phyloP scores from a whole-genome alignment of 2,329 filamentous ascomycete genomes.

The Diaporthe citriasiana region DNA sequence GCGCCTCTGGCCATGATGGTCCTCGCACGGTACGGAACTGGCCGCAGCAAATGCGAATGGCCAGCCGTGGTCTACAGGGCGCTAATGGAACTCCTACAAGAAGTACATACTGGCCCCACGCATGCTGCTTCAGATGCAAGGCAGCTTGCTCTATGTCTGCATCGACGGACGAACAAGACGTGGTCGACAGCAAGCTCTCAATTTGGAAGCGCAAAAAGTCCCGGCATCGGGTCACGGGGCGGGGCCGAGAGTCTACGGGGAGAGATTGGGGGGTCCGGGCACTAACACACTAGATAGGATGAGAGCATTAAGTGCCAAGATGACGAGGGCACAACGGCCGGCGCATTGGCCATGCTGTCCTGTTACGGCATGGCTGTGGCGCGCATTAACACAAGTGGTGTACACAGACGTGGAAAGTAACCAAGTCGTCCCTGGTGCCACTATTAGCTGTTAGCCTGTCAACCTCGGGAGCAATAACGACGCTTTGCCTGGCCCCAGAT shows the following conservation, averaged over 20 bases:
- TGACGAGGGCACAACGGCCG: background rate
- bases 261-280: too few species aligned
- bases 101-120: background rate
- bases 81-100: background rate
- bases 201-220: background rate
- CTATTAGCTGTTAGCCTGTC: background rate
- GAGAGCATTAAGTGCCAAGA: conserved; percentile 13
- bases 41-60: background rate
- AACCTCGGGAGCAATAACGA: background rate
- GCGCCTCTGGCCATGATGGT: background rate
- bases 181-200: background rate
- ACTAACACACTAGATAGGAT: background rate
- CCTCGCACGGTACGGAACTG: background rate
- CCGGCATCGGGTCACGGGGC: too few species aligned
- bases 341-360: conserved; percentile 23
- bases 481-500: background rate
- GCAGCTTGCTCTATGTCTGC: background rate
- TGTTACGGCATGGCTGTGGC: background rate
- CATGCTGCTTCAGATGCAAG: background rate
- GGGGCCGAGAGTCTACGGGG: background rate
- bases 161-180: background rate
- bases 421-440: background rate
- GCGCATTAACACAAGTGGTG: conserved; percentile 1
- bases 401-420: background rate
- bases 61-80: too few species aligned